Conservation (phyloP, 139 green algal species). For the Haematococcus lacustris region DNA sequence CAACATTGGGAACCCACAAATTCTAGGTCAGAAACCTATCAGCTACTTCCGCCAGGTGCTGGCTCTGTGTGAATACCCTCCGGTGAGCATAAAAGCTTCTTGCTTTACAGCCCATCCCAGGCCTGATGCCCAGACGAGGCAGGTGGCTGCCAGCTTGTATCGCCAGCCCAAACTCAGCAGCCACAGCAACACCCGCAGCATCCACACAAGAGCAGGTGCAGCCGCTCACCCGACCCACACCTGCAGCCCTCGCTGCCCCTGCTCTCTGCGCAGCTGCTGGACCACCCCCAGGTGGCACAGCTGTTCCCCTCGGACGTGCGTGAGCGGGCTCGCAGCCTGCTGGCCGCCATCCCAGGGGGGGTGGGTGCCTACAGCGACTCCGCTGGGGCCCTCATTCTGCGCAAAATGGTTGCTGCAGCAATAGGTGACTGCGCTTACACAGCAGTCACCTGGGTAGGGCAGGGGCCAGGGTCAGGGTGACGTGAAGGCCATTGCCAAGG, state of each 20-base stretch:
- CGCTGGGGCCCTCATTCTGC: not conserved
- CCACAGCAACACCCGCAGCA: too few relatives aligned
- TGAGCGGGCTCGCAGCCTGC: conserved; percentile 59
- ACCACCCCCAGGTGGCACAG: conserved; percentile 46
- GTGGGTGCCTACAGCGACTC: conserved; percentile 76
- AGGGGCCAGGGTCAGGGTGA: too few relatives aligned
- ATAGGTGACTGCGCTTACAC: too few relatives aligned
- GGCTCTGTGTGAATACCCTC: conserved; percentile 73
- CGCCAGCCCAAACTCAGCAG: not conserved
- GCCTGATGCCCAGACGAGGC: not conserved
- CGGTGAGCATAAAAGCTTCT: conserved; percentile 50
- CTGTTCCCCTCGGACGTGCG: conserved; percentile 82
- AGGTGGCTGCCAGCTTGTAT: too few relatives aligned
- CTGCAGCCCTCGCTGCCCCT: not conserved
- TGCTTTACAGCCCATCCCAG: too few relatives aligned
- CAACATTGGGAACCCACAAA: conserved; percentile 91
- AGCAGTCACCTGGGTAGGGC: too few relatives aligned
- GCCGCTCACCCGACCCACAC: too few relatives aligned
- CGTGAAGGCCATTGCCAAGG: too few relatives aligned
- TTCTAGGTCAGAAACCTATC: conserved; percentile 88
- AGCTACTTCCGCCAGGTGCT: conserved; percentile 88
- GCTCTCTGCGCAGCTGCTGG: conserved; percentile 51
- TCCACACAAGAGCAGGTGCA: too few relatives aligned
- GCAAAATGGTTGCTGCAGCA: not conserved
- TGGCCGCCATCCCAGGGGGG: conserved; percentile 62